phyloP scores from a whole-genome alignment of 257 asterid genomes.

The Dorcoceras hygrometricum region DNA sequence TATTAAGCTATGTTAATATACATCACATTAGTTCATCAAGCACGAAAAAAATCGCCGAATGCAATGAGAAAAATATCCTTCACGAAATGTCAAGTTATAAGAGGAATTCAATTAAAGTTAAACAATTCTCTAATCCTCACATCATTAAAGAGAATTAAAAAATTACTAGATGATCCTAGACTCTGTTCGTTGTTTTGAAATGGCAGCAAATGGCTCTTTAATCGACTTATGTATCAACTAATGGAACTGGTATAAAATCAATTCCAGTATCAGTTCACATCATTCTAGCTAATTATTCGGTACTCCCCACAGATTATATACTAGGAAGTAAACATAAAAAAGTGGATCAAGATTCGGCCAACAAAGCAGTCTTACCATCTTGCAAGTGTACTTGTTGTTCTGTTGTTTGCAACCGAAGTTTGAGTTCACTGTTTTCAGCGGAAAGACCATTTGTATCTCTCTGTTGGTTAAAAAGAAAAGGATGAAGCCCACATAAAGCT shows the following conservation, averaged over 20 bases:
- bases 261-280: slow-evolving; percentile 9
- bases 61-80: too few relatives aligned
- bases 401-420: slow-evolving; percentile 83
- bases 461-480: slow-evolving; percentile 39
- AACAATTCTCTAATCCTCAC: not conserved
- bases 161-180: slow-evolving; percentile 10
- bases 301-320: slow-evolving; percentile 3
- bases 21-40: not conserved
- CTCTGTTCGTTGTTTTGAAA: not conserved
- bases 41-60: not conserved
- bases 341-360: slow-evolving; percentile 15
- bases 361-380: slow-evolving; percentile 62
- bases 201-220: slow-evolving; percentile 9
- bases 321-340: slow-evolving; percentile 14
- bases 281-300: slow-evolving; percentile 3
- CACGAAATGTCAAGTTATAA: not conserved
- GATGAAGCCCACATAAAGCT: slow-evolving; percentile 20
- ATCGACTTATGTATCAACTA: slow-evolving; percentile 9
- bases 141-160: slow-evolving; percentile 1
- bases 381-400: slow-evolving; percentile 96
- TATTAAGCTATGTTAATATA: too few relatives aligned
- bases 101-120: not conserved
- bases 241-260: slow-evolving; percentile 8
- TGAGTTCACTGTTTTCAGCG: slow-evolving; percentile 87
- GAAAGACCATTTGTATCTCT: slow-evolving; percentile 91